phyloP scores from a whole-genome alignment of 106 monocot species.

The Amphibolis antarctica region DNA sequence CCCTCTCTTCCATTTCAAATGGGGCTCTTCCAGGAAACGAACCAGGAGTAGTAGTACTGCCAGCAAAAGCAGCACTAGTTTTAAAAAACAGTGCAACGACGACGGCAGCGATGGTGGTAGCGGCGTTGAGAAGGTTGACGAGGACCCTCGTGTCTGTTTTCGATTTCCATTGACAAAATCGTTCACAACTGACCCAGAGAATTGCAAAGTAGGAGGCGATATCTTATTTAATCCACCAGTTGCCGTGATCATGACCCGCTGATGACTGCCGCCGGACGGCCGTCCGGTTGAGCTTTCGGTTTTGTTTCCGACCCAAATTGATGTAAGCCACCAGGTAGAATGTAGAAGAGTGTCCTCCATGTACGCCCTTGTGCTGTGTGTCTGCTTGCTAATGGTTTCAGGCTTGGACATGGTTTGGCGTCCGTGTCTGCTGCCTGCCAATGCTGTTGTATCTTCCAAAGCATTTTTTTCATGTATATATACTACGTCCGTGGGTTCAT shows the following conservation, averaged over 20 bases:
- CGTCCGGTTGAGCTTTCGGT: not conserved
- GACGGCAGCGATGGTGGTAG: constrained; percentile 9
- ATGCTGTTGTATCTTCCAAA: too few species aligned
- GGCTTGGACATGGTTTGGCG: too few species aligned
- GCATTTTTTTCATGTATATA: too few species aligned
- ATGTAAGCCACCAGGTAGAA: too few species aligned
- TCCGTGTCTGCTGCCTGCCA: too few species aligned
- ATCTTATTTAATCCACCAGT: constrained; percentile 15
- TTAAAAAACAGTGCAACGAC: constrained; percentile 1
- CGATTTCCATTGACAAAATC: constrained; percentile 19
- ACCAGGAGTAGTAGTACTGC: constrained; percentile 1
- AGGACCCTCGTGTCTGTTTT: not conserved
- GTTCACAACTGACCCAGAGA: constrained; percentile 21
- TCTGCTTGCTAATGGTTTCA: too few species aligned
- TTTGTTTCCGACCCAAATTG: not conserved
- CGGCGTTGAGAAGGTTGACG: not conserved
- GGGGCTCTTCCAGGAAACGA: constrained; percentile 31
- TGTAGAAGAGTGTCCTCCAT: too few species aligned
- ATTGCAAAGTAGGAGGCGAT: constrained; percentile 41
- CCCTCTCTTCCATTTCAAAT: constrained; percentile 5
- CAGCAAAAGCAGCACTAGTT: not conserved
- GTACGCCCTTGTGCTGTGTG: too few species aligned
- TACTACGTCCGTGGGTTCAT: too few species aligned
- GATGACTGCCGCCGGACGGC: not conserved
- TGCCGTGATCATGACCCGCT: constrained; percentile 33